Evolutionary conservation across 805 yeast species (phyloP), one percentile per base, ranked within the genome.

Genomic region (Wickerhamiella vanderwaltii): DNA sequence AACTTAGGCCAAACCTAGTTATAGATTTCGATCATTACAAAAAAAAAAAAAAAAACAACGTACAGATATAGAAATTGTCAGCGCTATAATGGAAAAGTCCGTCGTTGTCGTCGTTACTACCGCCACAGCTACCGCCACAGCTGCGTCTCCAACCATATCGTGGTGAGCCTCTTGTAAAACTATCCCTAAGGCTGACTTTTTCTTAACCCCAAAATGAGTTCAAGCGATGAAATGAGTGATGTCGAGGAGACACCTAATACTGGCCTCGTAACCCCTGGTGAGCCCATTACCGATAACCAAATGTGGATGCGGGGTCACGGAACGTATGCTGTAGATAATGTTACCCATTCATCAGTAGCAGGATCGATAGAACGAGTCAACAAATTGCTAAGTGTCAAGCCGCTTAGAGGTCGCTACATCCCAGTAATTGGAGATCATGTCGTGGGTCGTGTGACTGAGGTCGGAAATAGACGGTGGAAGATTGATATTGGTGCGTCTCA

Each of bases 231-330:
- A 26, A 37, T 37, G 40, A 37, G 40, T 29, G 40, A 37, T 29
- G 40, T 29, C 15, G 41, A 38, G 18, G 30, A 29, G 22, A 15
- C 35, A 7, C 35, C 41, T 16, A 28, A 43, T 28, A 6, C 34
- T 12, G 61, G 62, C 2, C 51, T 91, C 7, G 94, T 88, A 15
- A 85, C 96, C 1, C 98, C 98, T 0, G 98, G 98, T 7, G 96
- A 91, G 58, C 64, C 87, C 39, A 82, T 91, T n/a, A 91, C 97
- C 0, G 91, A 83, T 51, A 97, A 91, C 55, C 83, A 95, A 5
- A 71, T 79, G 2, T 91, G 97, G 96, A 91, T 91, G 98, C 74
- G 94, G 56, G 98, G 98, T 23, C 98, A 88, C 56, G 98, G 98
- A 5, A 91, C 97, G 0, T 91, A 85, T 58, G 35, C 45, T 12